phyloP scores from a whole-genome alignment of 768 basidiomycete species.

The Mycena amicta region DNA sequence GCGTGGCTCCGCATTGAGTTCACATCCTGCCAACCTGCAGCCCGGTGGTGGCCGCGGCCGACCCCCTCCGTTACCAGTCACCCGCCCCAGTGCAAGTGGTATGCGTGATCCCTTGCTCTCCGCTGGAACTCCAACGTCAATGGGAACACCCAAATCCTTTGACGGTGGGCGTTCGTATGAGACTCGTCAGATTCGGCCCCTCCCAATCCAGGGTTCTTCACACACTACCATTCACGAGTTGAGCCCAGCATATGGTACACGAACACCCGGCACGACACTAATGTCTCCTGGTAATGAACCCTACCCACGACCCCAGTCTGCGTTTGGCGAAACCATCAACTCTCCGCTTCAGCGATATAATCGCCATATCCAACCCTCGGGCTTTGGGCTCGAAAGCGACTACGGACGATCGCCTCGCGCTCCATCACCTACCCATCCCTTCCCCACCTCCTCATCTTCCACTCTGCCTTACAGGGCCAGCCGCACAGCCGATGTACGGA shows the following conservation, averaged over 20 bases:
- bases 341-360: constrained; percentile 39
- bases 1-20: constrained; percentile 32
- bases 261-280: constrained; percentile 26
- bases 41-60: constrained; percentile 36
- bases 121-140: constrained; percentile 24
- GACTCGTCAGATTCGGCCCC: constrained; percentile 33
- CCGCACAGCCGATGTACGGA: constrained; percentile 39
- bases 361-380: constrained; percentile 41
- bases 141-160: constrained; percentile 46
- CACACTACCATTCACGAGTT: constrained; percentile 36
- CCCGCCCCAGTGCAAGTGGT: constrained; percentile 20
- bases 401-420: constrained; percentile 43
- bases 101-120: constrained; percentile 27
- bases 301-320: constrained; percentile 65
- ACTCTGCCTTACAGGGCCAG: constrained; percentile 18
- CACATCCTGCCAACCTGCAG: constrained; percentile 37
- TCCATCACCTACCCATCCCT: constrained; percentile 30
- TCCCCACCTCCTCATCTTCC: constrained; percentile 9
- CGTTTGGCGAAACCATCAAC: constrained; percentile 50
- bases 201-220: constrained; percentile 44
- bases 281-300: constrained; percentile 58
- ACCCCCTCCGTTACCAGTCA: constrained; percentile 38
- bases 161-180: constrained; percentile 37
- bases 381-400: constrained; percentile 41
- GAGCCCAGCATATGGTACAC: constrained; percentile 29